These are phyloP conservation scores for Saccharomyces eubayanus DNA, from an alignment of 805 yeast genomes.

Conservation along the genomic window DNA sequence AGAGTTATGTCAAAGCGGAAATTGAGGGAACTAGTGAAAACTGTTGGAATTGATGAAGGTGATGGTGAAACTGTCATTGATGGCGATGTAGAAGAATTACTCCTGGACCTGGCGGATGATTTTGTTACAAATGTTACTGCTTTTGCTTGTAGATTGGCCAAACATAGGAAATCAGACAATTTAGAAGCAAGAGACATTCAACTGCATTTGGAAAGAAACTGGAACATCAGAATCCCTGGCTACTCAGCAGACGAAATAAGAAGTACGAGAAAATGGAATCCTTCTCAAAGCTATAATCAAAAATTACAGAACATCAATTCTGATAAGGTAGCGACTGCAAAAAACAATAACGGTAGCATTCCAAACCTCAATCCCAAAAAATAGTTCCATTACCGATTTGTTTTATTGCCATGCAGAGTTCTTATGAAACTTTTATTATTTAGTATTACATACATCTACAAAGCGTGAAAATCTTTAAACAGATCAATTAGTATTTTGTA, in stretches of 20 bases:
- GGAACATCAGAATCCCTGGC: constrained; percentile 94
- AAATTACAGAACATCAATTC: constrained; percentile 44
- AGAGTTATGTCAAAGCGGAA: constrained; percentile 85
- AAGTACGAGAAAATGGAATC: constrained; percentile 62
- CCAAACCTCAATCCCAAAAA: not conserved
- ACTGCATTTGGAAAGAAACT: constrained; percentile 80
- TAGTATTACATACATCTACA: not conserved
- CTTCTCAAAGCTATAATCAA: constrained; percentile 53
- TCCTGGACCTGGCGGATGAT: constrained; percentile 91
- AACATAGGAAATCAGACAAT: constrained; percentile 82
- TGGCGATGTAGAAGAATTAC: constrained; percentile 89
- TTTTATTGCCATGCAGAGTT: not conserved
- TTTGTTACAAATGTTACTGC: constrained; percentile 84
- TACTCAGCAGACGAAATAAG: constrained; percentile 86
- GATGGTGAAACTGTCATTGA: constrained; percentile 86
- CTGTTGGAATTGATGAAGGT: constrained; percentile 79
- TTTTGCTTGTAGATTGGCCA: constrained; percentile 91
- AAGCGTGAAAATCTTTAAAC: not conserved
- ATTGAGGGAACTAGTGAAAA: constrained; percentile 74
- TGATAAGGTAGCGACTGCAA: constrained; percentile 16
- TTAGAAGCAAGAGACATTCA: constrained; percentile 87
- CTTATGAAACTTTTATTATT: not conserved
- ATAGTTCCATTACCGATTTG: not conserved
- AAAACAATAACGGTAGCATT: not conserved
- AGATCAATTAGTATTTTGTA: not conserved